These are phyloP conservation scores for Capsicum chinense DNA, from an alignment of 257 asterid species.

Conservation along the genomic window DNA sequence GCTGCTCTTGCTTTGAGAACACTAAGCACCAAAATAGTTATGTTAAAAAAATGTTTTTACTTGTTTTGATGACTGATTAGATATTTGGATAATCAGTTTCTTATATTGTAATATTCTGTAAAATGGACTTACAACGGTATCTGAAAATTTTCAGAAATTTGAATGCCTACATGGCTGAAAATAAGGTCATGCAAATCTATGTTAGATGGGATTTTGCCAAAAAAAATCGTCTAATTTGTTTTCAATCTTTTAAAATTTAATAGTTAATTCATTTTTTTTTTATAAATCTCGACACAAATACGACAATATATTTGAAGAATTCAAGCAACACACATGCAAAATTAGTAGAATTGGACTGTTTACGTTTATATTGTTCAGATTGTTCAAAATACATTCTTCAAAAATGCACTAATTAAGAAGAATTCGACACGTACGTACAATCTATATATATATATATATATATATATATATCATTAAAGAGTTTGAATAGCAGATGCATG, in stretches of 20 bases:
- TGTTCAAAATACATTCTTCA: background rate
- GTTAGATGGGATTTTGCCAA: background rate
- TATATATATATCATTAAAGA: too few relatives aligned
- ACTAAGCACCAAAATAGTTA: background rate
- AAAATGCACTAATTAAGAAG: background rate
- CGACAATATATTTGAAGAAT: background rate
- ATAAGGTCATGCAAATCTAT: background rate
- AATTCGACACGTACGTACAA: too few relatives aligned
- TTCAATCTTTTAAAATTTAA: background rate
- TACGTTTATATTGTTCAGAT: background rate
- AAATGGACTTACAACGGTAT: background rate
- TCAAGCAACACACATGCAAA: background rate
- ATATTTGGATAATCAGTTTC: background rate
- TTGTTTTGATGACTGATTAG: background rate
- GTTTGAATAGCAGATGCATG: too few relatives aligned
- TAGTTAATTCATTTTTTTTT: background rate
- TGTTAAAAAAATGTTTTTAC: background rate
- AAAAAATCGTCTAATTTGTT: background rate
- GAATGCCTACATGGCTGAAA: background rate
- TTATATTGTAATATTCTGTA: background rate
- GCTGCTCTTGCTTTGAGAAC: slow-evolving; percentile 24
- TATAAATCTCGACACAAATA: background rate
- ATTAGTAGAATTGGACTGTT: background rate
- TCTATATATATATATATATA: too few relatives aligned
- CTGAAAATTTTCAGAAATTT: background rate